Evolutionary conservation across 306 rosid genomes (phyloP), one percentile per base, ranked within the genome.

Genomic region (Quercus rubra): DNA sequence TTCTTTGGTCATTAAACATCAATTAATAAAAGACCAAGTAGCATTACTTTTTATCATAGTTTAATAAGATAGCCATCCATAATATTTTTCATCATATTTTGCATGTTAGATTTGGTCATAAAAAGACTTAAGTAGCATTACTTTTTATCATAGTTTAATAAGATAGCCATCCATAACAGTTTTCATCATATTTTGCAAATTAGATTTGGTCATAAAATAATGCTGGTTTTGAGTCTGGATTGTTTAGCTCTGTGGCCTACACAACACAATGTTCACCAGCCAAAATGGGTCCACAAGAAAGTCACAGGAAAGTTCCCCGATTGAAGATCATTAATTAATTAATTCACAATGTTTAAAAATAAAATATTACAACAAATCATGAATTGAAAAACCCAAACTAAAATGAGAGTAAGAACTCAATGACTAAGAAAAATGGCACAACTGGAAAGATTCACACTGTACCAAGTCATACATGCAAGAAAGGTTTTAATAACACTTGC

Each of bases 341-440:
- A 81, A 88, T 85, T 89, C 88, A 87, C 80, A 82, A 75, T 77
- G 90, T 77, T 82, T 6, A 70, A 86, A 86, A 86, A 81, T 84
- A 79, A 79, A 89, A 91, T 51, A 88, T 77, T 77, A 61, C 85
- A 81, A 83, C 80, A 88, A 88, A 90, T 87, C 83, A 80, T 52
- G 70, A 72, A 82, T 77, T 68, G 72, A 49, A 74, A 72, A 55
- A 35, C 77, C 69, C 74, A 80, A 78, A 82, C 75, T 80, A 74
- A 74, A 11, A 61, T 59, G 85, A 71, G 81, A 77, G 46, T 30
- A 78, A 77, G 75, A 80, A 83, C 75, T 74, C 74, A 75, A 67
- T 75, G 74, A 71, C 56, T 78, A 72, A 63, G 80, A 80, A 79
- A 69, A 75, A 73, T 28, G 70, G 80, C 84, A 81, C 86, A 83